Conservation (phyloP, 129 eudicot species). For the Daucus carota region DH1_v3.0 NC_030383.2:10396501-10397000, state of each 20-base stretch:
- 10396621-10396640: neutral
- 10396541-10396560: neutral
- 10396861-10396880: neutral
- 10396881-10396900: neutral
- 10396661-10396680: neutral
- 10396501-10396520: too few species aligned
- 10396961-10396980: constrained; percentile 34
- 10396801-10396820: neutral
- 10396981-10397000: constrained; percentile 21
- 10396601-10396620: neutral
- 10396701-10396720: neutral
- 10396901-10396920: constrained; percentile 32
- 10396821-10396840: neutral
- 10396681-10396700: neutral
- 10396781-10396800: neutral
- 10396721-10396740: neutral
- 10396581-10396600: too few species aligned
- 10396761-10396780: neutral
- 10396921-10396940: constrained; percentile 54
- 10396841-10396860: neutral
- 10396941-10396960: constrained; percentile 29
- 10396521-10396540: too few species aligned
- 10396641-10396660: neutral
- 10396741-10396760: neutral
- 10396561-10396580: neutral